Evolutionary conservation across 371 early-diverging fungal species (phyloP).

Genomic region (Blakeslea trispora): DNA sequence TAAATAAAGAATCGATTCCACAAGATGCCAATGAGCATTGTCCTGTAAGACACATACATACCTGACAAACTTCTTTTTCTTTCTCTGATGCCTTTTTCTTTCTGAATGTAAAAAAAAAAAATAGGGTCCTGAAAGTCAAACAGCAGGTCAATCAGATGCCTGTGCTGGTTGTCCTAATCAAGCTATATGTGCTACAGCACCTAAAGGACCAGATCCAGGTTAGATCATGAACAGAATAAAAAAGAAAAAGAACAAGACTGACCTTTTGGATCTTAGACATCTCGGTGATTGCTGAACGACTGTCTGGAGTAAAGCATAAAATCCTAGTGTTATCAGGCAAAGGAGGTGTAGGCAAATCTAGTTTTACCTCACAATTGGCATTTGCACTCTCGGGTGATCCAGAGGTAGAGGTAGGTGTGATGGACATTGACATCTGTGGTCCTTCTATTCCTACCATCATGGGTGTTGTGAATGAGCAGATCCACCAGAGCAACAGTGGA

Average conservation of each 20-base stretch:
- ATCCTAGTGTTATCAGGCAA: slow-evolving; percentile 98
- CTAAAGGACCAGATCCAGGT: slow-evolving; percentile 95
- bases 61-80: no score
- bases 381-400: slow-evolving; percentile 74
- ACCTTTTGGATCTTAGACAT: no score
- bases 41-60: slow-evolving; percentile 62
- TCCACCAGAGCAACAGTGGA: slow-evolving; percentile 80
- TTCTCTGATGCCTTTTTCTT: no score
- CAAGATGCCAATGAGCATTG: slow-evolving; percentile 72
- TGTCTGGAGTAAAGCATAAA: slow-evolving; percentile 72
- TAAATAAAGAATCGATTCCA: slow-evolving; percentile 37
- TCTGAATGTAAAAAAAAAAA: background rate
- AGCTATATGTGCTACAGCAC: slow-evolving; percentile 83
- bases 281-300: slow-evolving; percentile 69
- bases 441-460: slow-evolving; percentile 97
- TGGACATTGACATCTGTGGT: slow-evolving; percentile 99
- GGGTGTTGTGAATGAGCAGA: slow-evolving; percentile 85
- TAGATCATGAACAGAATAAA: no score
- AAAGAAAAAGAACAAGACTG: no score
- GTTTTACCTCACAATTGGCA: slow-evolving; percentile 80
- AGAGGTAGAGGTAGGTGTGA: slow-evolving; percentile 80
- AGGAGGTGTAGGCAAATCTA: slow-evolving; percentile 98
- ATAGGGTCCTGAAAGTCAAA: slow-evolving; percentile 83
- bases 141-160: slow-evolving; percentile 91
- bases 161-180: slow-evolving; percentile 99